A percentile compares a stretch with the other conserved stretches of the same genome.
phyloP scores from a whole-genome alignment of 441 rosid genomes.

The Mallotus japonicus region DNA sequence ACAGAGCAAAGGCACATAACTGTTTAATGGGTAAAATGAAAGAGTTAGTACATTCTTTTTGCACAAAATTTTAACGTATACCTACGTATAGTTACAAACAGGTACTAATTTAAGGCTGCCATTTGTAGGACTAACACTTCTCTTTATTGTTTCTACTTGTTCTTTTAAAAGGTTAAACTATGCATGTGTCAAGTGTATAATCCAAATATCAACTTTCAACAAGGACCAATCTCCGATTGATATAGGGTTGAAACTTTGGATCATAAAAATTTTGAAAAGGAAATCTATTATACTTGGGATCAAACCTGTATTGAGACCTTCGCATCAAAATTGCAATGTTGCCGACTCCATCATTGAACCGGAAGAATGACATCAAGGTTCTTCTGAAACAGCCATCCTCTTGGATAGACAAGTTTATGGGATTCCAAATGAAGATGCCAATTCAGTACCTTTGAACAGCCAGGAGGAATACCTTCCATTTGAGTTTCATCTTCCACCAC shows the following conservation, averaged over 20 bases:
- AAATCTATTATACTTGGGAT: background rate
- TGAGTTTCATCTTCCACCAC: constrained; percentile 88
- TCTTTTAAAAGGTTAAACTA: background rate
- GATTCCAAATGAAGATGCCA: constrained; percentile 95
- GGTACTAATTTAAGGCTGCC: background rate
- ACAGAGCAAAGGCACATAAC: constrained; percentile 4
- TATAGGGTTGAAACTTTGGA: background rate
- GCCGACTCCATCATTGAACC: constrained; percentile 33
- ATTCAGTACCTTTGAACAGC: constrained; percentile 74
- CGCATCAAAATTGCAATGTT: constrained; percentile 28
- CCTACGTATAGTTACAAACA: background rate
- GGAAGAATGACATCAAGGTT: constrained; percentile 61
- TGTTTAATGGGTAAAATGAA: background rate
- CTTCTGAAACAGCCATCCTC: constrained; percentile 68
- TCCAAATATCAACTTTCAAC: background rate
- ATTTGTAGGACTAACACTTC: background rate
- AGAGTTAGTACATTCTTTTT: background rate
- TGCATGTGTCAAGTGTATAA: background rate
- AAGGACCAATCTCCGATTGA: too few relatives aligned
- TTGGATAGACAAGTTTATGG: constrained; percentile 56
- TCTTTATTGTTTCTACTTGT: background rate
- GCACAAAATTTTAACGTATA: background rate
- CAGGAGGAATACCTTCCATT: constrained; percentile 72
- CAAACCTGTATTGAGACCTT: constrained; percentile 30
- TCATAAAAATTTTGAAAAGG: background rate